Base-by-base conservation (phyloP, 441 rosid genomes). In the Isatis lusitanica region DNA sequence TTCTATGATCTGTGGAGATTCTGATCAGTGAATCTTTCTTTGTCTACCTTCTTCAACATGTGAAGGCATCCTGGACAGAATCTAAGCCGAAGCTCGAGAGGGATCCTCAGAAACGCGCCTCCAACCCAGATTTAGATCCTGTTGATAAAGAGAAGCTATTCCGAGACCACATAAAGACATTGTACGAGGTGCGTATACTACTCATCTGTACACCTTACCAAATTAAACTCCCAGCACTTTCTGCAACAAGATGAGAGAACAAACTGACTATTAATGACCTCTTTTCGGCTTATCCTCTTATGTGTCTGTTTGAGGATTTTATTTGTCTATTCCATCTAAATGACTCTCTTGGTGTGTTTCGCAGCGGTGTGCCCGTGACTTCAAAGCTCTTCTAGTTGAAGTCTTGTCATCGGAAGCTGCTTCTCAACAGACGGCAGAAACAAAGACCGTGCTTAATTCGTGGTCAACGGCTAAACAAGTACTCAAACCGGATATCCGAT, bases 31-130 rank as follows among this genome's bases (percentile, higher is more conserved):
- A 68, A 8, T 48, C 40, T 79, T 63, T 36, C 40, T 18, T 56
- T 62, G 62, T 44, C 35, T 68, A 33, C 33, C 18, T 12, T 75
- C 30, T 66, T 70, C 55, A 90, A 70, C 40, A 76, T 64, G 72
- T 59, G 50, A 76, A 77, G 99, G 97, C 93, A 82, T 91, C 97
- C 28, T 96, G 99, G 99, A 88, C 94, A 1, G 98, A 93, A 68
- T 90, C 97, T 50, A 93, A 90, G 79, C 82, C 84, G 70, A 90
- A 85, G 78, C 73, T 96, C 79, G 99, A 93, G 66, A 96, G 93
- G 83, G 99, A 96, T 85, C 96, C 99, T 74, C 99, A 93, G 59
- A 85, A 89, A 35, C 98, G 99, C 18, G 88, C 97, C 33, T 74
- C 87, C 30, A 88, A 93, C 74, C 86, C 90, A 55, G 93, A 89